Conservation (phyloP, 1,284 basidiomycete genomes). For the Schizophyllum commune region DNA sequence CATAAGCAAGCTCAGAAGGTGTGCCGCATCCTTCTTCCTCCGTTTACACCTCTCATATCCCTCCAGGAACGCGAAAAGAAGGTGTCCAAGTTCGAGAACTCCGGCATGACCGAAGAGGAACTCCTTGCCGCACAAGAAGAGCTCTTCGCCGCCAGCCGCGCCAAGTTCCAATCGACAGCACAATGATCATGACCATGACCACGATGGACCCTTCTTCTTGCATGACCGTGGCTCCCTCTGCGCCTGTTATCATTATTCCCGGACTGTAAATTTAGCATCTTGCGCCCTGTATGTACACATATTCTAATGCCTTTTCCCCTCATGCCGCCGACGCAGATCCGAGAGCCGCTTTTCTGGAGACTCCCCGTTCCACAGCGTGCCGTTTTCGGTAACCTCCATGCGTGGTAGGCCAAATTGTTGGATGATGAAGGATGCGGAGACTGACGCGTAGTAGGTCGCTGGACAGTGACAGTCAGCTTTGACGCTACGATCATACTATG, state of each 20-base stretch:
- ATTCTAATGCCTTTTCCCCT: constrained; percentile 23
- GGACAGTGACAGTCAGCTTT: constrained; percentile 3
- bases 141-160: constrained; percentile 85
- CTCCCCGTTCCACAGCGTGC: constrained; percentile 64
- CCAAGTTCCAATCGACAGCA: constrained; percentile 57
- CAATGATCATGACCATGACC: constrained; percentile 17
- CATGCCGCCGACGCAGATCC: constrained; percentile 30
- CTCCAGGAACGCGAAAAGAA: constrained; percentile 79
- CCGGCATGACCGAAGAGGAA: constrained; percentile 89
- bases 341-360: constrained; percentile 47
- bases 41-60: constrained; percentile 5
- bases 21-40: constrained; percentile 16
- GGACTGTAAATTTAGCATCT: constrained; percentile 1
- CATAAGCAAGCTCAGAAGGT: constrained; percentile 95
- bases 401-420: constrained; percentile 75
- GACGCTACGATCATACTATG: not conserved
- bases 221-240: not conserved
- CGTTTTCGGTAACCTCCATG: constrained; percentile 15
- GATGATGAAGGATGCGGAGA: constrained; percentile 78
- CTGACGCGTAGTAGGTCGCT: constrained; percentile 67
- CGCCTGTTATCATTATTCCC: constrained; percentile 22
- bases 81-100: constrained; percentile 82
- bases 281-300: constrained; percentile 19
- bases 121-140: constrained; percentile 83
- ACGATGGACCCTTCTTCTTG: not conserved